Base-by-base conservation (phyloP, 202 grass and related monocot genomes). In the Elaeis oleifera region DNA sequence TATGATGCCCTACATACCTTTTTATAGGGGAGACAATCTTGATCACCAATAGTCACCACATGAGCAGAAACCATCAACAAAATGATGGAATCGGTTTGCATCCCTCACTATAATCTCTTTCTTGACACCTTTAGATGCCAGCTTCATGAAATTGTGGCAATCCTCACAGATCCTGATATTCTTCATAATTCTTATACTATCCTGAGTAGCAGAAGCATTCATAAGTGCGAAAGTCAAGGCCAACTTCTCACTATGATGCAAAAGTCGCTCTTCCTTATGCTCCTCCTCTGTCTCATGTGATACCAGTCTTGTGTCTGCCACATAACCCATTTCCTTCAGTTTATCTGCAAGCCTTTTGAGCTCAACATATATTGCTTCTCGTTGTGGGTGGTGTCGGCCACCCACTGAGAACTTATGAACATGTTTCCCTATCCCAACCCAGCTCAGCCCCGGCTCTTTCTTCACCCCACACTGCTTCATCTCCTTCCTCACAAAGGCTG, bases 301-400 rank as follows among this genome's bases (percentile, higher is more conserved):
- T 16, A 60, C 56, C 56, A 71, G 51, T 60, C 57, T 27, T 16
- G 6, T 60, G 8, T 60, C 44, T 19, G 57, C 20, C 36, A 53
- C 68, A 61, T 71, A 71, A 50, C 56, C 68, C 49, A 60, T 71
- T 60, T 71, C 56, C 68, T 71, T 71, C 49, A 71, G 48, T 23
- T 14, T 60, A 28, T 59, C 3, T 1, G 17, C 68, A 20, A 71
- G 39, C 68, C 17, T 15, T 18, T 28, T 60, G 23, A 71, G 24
- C 57, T 60, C 68, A 50, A 24, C 39, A 60, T 71, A 71, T 29
- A 71, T 71, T 51, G 49, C 32, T 52, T 60, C 19, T 20, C 36
- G 17, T 31, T 60, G 55, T 29, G 57, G 68, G 44, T 71, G 68
- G 11, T 23, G 22, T 22, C 44, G 31, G 17, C 39, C 56, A 71